Base-by-base conservation (phyloP, 805 yeast genomes). In the Torulaspora gathmanii region DNA sequence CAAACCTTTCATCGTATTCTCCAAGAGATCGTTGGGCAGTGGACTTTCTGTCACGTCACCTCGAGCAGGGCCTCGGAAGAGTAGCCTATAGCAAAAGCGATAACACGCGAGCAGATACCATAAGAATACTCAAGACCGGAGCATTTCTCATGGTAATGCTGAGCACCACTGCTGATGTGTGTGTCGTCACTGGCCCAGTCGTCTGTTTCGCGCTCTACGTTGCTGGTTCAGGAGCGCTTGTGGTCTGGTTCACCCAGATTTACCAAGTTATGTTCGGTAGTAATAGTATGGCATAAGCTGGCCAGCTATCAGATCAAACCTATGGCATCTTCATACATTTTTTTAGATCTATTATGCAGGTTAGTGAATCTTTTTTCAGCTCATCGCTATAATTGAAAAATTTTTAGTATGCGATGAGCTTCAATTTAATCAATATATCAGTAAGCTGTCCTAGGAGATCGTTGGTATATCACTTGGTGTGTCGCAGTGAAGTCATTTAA, bases 401-500 rank as follows among this genome's bases (percentile, higher is more conserved):
- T 37, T 50, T 50, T 50, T 37, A 37, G 45, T 35, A 16, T 26
- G 34, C 49, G 52, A 51, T 47, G 51, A 40, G 51, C 22, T 41
- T 12, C 13, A 33, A 5, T 33, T 11, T 8, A 34, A 13, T 26
- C 29, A 10, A 5, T 7, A 33, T 16, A 33, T 4, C n/a, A 16
- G 11, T 28, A 10, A 28, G 10, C 19, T 12, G 16, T 34, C 15
- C 7, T n/a, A 34, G 33, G 5, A 13, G 25, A n/a, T 15, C 26
- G 34, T 19, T 25, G 12, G 13, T n/a, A 20, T 13, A 15, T 17
- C 12, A 19, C 7, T 13, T 37, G 29, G 25, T 27, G 7, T n/a
- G 29, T 4, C 19, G 16, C 15, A n/a, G 3, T 17, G 12, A 5
- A 17, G 25, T 37, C 10, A 19, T 5, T 3, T 6, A 27, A 10